Conservation (phyloP, 2,329 filamentous ascomycete species). For the Colletotrichum costaricense region DNA sequence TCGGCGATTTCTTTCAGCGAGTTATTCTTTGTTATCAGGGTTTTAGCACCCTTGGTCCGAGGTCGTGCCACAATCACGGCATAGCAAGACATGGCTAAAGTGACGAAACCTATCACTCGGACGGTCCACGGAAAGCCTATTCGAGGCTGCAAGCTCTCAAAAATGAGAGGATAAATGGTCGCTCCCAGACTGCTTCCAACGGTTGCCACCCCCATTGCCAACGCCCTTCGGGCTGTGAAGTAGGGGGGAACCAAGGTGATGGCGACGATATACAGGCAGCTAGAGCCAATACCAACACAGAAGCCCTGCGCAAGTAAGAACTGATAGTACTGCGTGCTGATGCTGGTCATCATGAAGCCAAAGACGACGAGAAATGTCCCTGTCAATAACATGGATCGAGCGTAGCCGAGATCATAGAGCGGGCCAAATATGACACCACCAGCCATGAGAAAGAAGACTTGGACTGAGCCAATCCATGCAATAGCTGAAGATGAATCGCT, state of each 20-base stretch:
- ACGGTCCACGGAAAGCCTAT: conserved; percentile 65
- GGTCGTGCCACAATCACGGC: neutral
- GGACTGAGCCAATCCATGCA: conserved; percentile 70
- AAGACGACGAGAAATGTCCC: conserved; percentile 68
- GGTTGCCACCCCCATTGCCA: conserved; percentile 71
- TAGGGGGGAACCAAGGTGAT: conserved; percentile 71
- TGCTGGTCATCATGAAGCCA: conserved; percentile 70
- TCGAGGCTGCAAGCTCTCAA: conserved; percentile 65
- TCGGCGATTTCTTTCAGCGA: conserved; percentile 52
- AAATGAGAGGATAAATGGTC: conserved; percentile 65
- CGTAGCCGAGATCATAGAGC: conserved; percentile 71
- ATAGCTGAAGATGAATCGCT: conserved; percentile 52
- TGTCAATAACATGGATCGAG: conserved; percentile 62
- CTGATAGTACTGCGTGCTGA: conserved; percentile 54
- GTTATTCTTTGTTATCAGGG: conserved; percentile 50
- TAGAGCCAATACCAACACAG: conserved; percentile 48
- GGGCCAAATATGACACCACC: conserved; percentile 69
- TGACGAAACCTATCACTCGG: conserved; percentile 49
- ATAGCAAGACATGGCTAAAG: neutral
- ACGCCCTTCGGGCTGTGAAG: conserved; percentile 64
- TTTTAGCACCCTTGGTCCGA: conserved; percentile 51
- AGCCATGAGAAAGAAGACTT: conserved; percentile 65
- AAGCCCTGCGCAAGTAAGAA: conserved; percentile 51
- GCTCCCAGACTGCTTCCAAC: conserved; percentile 68
- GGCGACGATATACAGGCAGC: conserved; percentile 40